phyloP scores from a whole-genome alignment of 495 filamentous ascomycete species.

The Penicillium alfredii region DNA sequence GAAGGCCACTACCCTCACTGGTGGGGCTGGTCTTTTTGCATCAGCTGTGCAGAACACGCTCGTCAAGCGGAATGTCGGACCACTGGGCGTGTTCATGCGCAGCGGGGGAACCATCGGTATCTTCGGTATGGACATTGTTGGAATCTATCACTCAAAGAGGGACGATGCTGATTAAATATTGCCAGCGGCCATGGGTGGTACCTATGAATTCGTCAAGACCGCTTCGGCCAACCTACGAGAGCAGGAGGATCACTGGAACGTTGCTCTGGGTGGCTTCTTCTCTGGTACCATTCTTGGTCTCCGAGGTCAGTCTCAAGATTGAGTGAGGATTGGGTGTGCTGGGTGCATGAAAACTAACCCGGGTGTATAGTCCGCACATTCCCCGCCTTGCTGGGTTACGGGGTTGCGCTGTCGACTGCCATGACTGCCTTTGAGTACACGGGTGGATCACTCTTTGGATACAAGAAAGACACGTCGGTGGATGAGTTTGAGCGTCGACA shows the following conservation, averaged over 20 bases:
- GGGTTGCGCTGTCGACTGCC: constrained; percentile 55
- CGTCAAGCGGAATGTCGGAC: constrained; percentile 68
- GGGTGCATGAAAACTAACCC: no score
- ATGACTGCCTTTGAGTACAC: constrained; percentile 72
- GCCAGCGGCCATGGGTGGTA: constrained; percentile 71
- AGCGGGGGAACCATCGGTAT: constrained; percentile 59
- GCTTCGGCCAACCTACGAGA: constrained; percentile 73
- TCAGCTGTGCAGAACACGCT: constrained; percentile 83
- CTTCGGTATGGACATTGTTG: constrained; percentile 50
- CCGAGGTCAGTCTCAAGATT: constrained; percentile 54
- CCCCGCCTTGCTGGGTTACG: constrained; percentile 74
- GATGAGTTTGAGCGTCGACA: constrained; percentile 83
- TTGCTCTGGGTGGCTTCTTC: constrained; percentile 67
- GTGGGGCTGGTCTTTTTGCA: constrained; percentile 60
- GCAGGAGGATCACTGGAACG: constrained; percentile 65
- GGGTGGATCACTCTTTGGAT: constrained; percentile 59
- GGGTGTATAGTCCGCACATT: constrained; percentile 64
- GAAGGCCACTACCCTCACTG: constrained; percentile 58
- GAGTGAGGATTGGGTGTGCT: no score
- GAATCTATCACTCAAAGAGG: no score
- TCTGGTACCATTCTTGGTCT: constrained; percentile 64
- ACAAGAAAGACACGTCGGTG: constrained; percentile 48
- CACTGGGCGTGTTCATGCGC: constrained; percentile 68
- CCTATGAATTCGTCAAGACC: constrained; percentile 68
- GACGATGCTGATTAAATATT: constrained; percentile 14